Evolutionary conservation across 306 rosid genomes (phyloP), one percentile per base, ranked within the genome.

Genomic region (Castanopsis chinensis): DNA sequence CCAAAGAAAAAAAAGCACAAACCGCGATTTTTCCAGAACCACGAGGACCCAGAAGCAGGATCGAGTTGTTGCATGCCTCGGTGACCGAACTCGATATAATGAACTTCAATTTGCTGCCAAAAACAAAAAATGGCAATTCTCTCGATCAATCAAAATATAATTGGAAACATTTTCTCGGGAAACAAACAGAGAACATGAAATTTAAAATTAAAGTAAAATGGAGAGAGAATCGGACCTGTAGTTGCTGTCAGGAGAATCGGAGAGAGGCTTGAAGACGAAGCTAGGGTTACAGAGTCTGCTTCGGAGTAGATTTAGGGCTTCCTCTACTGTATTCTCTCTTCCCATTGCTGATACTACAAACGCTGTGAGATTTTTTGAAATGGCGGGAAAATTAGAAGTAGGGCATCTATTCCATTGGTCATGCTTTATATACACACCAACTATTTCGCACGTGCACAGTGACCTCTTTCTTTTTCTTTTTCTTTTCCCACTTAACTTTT

Each of bases 1-100:
- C 17, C n/a, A 7, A 35, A 69, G 37, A 76, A 60, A 53, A 45
- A 9, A 49, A 49, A 20, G 33, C 69, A 83, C 89, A 52, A 81
- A 94, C 99, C 79, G 89, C 89, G 7, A 81, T 78, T 84, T 95
- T 95, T 35, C 99, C 98, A 9, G 91, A 87, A 77, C 98, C 99
- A 7, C 99, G 96, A 13, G 97, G 93, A 65, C 99, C 99, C 30
- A 92, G 91, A 73, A 95, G 99, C 69, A 95, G 86, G 64, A 95
- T 88, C 19, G 99, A 95, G 72, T 90, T 95, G 85, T 92, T 95
- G 76, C 98, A 92, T 6, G 92, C 99, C 75, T 91, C 99, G 3
- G 92, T 86, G 20, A 95, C 78, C 25, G 99, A 95, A 88, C 91
- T 84, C 13, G 98, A 90, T 25, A 95, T 74, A 65, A 91, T 88